Conservation (phyloP, 1,139 yeast species). For the Pneumocystis oryctolagi region DNA sequence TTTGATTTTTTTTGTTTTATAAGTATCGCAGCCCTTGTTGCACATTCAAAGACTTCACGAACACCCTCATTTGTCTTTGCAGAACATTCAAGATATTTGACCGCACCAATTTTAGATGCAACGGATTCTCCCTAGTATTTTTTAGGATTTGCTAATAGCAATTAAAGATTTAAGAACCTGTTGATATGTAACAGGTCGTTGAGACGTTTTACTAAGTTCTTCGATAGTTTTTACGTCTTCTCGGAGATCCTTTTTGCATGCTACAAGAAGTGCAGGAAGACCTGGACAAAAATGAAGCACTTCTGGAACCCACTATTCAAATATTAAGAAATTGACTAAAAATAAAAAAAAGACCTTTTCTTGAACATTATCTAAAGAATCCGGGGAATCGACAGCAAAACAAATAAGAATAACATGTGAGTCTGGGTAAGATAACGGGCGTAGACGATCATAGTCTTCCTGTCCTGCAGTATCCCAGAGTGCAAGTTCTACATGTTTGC, state of each 20-base stretch:
- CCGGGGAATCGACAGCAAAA: slow-evolving; percentile 51
- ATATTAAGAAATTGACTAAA: background rate
- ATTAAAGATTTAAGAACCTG: slow-evolving; percentile 29
- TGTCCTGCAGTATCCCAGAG: slow-evolving; percentile 97
- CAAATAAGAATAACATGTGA: slow-evolving; percentile 57
- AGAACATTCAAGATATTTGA: slow-evolving; percentile 80
- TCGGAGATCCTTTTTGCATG: slow-evolving; percentile 83
- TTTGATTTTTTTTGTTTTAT: slow-evolving; percentile 13
- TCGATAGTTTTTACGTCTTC: slow-evolving; percentile 65
- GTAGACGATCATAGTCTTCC: slow-evolving; percentile 50
- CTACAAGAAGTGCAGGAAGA: slow-evolving; percentile 70
- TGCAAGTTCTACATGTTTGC: slow-evolving; percentile 76
- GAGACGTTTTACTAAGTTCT: slow-evolving; percentile 54
- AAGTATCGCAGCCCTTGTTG: slow-evolving; percentile 31
- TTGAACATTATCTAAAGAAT: slow-evolving; percentile 47
- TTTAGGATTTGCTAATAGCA: background rate
- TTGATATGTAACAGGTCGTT: slow-evolving; percentile 43
- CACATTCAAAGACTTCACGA: slow-evolving; percentile 20
- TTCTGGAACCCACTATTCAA: slow-evolving; percentile 49
- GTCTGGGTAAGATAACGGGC: slow-evolving; percentile 54
- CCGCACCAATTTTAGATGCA: slow-evolving; percentile 77
- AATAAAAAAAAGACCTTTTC: slow-evolving; percentile 20
- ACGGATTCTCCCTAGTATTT: slow-evolving; percentile 46
- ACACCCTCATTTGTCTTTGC: slow-evolving; percentile 54
- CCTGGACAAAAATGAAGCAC: slow-evolving; percentile 67